Evolutionary conservation across 1,139 yeast genomes (phyloP), one percentile per base, ranked within the genome.

Genomic region (Pichia sp.): DNA sequence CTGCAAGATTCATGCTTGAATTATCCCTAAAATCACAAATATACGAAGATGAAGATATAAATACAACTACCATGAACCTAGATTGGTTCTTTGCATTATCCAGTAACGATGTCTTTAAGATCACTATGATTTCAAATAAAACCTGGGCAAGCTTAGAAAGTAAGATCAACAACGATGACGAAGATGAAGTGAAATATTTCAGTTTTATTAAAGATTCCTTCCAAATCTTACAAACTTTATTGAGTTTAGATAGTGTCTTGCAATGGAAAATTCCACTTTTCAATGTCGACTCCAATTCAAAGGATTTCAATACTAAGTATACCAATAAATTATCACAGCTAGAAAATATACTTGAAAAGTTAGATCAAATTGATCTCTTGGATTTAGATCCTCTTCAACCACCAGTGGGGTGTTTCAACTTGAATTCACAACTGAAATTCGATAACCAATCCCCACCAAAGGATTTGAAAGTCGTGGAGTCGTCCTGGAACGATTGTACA

Each of bases 1-100:
- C 80, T 57, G 73, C 79, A 7, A 79, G 79, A 19, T 69, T 77
- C 42, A 70, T 76, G 7, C 59, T 76, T 4, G 63, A 66, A 9
- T 65, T 83, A 33, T 80, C 83, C 1, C 68, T 63, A 45, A 67
- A 73, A 17, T 83, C 81, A n/a, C 84, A 81, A 8, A 68, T 85
- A 17, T 81, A 80, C 56, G 91, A 85, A 57, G 93, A 85, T 58
- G 94, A 85, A 59, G 94, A 85, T 63, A 66, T 85, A 44, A 81
- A 82, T 47, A 79, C 85, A 2, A 76, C 84, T 53, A 70, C 72
- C 12, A 79, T 84, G 83, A 80, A 79, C 43, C 47, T 61, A n/a
- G 48, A 60, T 65, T 42, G 53, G 53, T 45, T 53, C 14, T 24
- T 27, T 19, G 40, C 33, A 10, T 19, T 47, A n/a, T 32, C 48